Base-by-base conservation (phyloP, 192 early-diverging fungal genomes). In the Gryganskiella cystojenkinii region DNA sequence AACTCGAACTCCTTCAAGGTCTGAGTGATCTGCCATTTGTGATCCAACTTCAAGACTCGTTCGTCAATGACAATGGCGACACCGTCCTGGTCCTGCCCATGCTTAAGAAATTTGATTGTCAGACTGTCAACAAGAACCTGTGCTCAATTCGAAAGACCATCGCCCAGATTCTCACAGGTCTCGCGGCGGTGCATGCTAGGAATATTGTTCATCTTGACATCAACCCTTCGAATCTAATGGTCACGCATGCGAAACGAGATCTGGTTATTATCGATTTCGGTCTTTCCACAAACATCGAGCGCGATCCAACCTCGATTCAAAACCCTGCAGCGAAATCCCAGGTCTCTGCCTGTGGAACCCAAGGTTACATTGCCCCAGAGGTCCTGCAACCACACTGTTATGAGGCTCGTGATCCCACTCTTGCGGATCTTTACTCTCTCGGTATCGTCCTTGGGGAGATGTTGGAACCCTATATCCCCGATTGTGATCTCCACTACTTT, bases 211-310 rank as follows among this genome's bases (percentile, higher is more conserved):
- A 94, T 67, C 64, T 90, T 56, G 90, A 92, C 72, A 84, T 94
- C 31, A 89, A 88, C 43, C 84, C 87, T 3, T 82, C 88, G 17
- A 89, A 90, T 67, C 56, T 92, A 43, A 87, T 90, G 89, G 62
- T 82, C 14, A 78, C 73, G 1, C 73, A 78, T 28, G 54, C 45
- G 45, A 59, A 78, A 42, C 14, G 47, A 25, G 89, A 91, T 61
- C 66, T 92, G 15, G 84, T 89, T 60, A 80, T 94, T 50, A 94
- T 94, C 27, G 92, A 94, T 70, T 92, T 91, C 81, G 92, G 92
- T 7, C 82, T 94, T 20, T 89, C 92, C 6, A 87, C 62, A 44
- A 60, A 53, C 2, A n/a, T 80, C 57, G 37, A 67, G 24, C 78
- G 89, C 27, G 24, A 25, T 37, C 22, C 33, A 3, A 40, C 5